phyloP scores from a whole-genome alignment of 768 basidiomycete genomes.

The Gloeopeniophorella convolvens region DNA sequence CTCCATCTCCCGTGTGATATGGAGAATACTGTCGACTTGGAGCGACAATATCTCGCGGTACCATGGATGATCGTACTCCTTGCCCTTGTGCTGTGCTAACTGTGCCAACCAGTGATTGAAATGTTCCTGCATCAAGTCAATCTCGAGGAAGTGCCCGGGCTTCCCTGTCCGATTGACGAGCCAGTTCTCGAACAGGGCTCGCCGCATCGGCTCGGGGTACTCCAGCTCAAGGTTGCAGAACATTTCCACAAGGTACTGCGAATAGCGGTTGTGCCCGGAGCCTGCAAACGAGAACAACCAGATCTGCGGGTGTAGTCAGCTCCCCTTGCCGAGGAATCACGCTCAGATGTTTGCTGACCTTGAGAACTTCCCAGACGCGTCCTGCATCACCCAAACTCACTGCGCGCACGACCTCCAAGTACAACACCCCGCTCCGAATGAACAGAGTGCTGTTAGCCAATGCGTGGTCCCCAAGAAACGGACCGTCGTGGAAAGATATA shows the following conservation, averaged over 20 bases:
- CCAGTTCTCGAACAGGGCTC: slow-evolving; percentile 14
- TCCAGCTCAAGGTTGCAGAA: slow-evolving; percentile 10
- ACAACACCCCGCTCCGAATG: slow-evolving; percentile 5
- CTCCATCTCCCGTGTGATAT: slow-evolving; percentile 28
- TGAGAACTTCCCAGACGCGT: slow-evolving; percentile 6
- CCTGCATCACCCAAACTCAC: slow-evolving; percentile 1
- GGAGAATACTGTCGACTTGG: slow-evolving; percentile 29
- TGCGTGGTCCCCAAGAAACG: neutral
- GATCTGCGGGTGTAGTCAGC: neutral
- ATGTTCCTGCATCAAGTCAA: slow-evolving; percentile 28
- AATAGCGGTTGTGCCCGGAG: slow-evolving; percentile 9
- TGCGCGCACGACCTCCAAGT: slow-evolving; percentile 1
- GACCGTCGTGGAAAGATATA: too few relatives aligned
- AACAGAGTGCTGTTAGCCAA: slow-evolving; percentile 10
- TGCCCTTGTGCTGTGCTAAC: slow-evolving; percentile 7
- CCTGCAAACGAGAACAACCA: slow-evolving; percentile 16
- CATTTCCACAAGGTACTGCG: slow-evolving; percentile 9
- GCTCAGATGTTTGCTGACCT: neutral
- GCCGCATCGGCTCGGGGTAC: neutral
- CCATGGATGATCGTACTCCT: slow-evolving; percentile 27
- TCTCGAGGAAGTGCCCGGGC: slow-evolving; percentile 13
- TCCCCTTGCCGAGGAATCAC: too few relatives aligned
- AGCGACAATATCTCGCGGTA: slow-evolving; percentile 27
- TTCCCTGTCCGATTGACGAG: slow-evolving; percentile 18
- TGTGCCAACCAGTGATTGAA: slow-evolving; percentile 29